Evolutionary conservation across 768 basidiomycete species (phyloP).

Genomic region (Termitomyces eurrhizus): DNA sequence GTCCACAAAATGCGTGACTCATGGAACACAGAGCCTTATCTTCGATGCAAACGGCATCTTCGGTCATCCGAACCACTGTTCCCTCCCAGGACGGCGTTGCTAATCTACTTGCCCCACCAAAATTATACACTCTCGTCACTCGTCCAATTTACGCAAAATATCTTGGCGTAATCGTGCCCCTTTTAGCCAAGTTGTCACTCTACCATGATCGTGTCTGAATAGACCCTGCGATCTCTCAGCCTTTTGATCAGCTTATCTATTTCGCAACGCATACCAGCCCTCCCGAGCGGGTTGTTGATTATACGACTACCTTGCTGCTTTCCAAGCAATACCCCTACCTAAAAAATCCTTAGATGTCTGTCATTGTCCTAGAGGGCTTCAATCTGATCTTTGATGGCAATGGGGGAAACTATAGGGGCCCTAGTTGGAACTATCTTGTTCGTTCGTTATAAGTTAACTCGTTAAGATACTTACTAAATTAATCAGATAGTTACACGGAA

Average conservation of each 20-base stretch:
- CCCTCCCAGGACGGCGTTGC: slow-evolving; percentile 57
- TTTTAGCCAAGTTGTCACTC: slow-evolving; percentile 46
- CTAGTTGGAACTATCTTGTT: no score
- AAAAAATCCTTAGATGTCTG: no score
- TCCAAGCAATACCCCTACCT: slow-evolving; percentile 78
- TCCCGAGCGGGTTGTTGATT: slow-evolving; percentile 44
- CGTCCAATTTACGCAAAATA: slow-evolving; percentile 60
- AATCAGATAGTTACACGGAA: no score
- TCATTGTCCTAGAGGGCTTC: no score
- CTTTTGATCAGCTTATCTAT: background rate
- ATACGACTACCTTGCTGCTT: slow-evolving; percentile 48
- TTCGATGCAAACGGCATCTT: slow-evolving; percentile 79
- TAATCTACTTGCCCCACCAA: slow-evolving; percentile 35
- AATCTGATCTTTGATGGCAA: no score
- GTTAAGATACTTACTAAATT: no score
- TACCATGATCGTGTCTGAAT: slow-evolving; percentile 10
- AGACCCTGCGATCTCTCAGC: background rate
- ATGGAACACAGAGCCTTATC: slow-evolving; percentile 63
- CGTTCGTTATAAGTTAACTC: no score
- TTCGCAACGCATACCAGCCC: background rate
- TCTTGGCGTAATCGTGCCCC: slow-evolving; percentile 46
- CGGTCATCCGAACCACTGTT: slow-evolving; percentile 82
- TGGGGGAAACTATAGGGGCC: no score
- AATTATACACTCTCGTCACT: slow-evolving; percentile 59
- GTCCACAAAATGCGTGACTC: slow-evolving; percentile 3